Evolutionary conservation across 2,329 filamentous ascomycete species (phyloP).

Genomic region (Monosporascus sp.): DNA sequence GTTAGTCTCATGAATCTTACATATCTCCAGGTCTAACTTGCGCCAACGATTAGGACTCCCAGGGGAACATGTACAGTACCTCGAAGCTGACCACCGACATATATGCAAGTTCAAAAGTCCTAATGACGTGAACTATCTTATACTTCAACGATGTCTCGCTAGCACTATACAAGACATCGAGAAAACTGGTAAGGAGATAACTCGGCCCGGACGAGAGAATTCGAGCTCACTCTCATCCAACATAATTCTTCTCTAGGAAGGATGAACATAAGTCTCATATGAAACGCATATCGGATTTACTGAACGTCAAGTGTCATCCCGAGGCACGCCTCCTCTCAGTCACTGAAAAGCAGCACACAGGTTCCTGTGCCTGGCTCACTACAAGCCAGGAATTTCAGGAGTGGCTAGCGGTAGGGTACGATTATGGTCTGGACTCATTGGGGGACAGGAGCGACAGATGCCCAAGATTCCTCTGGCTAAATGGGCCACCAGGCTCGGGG

Average conservation of each 20-base stretch:
- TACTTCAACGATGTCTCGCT: conserved; percentile 11
- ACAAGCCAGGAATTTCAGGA: conserved; percentile 13
- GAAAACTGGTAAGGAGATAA: not conserved
- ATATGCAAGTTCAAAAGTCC: conserved; percentile 22
- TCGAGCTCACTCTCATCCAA: not conserved
- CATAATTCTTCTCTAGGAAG: not conserved
- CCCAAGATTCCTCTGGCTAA: conserved; percentile 19
- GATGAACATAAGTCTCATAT: conserved; percentile 5
- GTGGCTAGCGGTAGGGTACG: conserved; percentile 15
- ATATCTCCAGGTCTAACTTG: not conserved
- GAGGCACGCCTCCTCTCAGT: conserved; percentile 18
- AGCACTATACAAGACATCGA: conserved; percentile 16
- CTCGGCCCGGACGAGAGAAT: not conserved
- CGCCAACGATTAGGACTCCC: conserved; percentile 9
- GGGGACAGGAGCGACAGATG: not conserved
- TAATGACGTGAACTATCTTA: conserved; percentile 19
- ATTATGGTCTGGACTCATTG: no score
- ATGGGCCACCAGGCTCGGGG: conserved; percentile 21
- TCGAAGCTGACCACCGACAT: conserved; percentile 22
- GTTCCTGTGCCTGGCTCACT: conserved; percentile 23
- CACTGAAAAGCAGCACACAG: conserved; percentile 13
- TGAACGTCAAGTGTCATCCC: conserved; percentile 13
- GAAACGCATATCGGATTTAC: conserved; percentile 13
- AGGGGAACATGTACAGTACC: conserved; percentile 15
- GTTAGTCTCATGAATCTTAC: conserved; percentile 1